Evolutionary conservation across 2,329 filamentous ascomycete species (phyloP).

Genomic region (Aureobasidium mangrovei): DNA sequence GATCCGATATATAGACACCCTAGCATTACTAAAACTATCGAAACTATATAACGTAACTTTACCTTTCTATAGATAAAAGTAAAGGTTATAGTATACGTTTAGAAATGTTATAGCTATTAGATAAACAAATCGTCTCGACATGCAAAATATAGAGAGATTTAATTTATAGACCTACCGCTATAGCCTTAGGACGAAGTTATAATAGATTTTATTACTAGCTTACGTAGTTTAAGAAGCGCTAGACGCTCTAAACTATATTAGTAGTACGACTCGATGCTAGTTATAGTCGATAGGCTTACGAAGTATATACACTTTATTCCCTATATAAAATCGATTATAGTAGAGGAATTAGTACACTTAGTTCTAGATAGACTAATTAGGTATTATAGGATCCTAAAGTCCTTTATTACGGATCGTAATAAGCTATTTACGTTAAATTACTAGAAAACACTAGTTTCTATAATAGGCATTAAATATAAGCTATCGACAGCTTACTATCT

Average conservation of each 20-base stretch:
- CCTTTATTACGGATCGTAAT: slow-evolving; percentile 9
- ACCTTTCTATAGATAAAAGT: too few relatives aligned
- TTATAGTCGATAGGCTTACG: background rate
- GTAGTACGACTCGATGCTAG: slow-evolving; percentile 9
- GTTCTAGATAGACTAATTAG: background rate
- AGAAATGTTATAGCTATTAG: background rate
- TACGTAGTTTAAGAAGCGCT: too few relatives aligned
- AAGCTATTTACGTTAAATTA: slow-evolving; percentile 14
- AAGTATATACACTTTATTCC: background rate
- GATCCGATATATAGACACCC: background rate
- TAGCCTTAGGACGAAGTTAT: too few relatives aligned
- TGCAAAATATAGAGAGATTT: background rate
- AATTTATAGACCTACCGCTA: background rate
- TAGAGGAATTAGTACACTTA: background rate
- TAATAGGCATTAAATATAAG: slow-evolving; percentile 2
- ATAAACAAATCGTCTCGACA: background rate
- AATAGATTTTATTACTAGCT: too few relatives aligned
- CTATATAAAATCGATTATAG: background rate
- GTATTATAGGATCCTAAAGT: background rate
- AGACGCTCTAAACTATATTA: too few relatives aligned
- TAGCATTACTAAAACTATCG: background rate
- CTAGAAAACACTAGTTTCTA: slow-evolving; percentile 10
- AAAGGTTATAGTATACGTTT: background rate
- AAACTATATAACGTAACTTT: too few relatives aligned
- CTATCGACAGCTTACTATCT: slow-evolving; percentile 16